Base-by-base conservation (phyloP, 2,329 filamentous ascomycete genomes). In the Periconia digitata region DNA sequence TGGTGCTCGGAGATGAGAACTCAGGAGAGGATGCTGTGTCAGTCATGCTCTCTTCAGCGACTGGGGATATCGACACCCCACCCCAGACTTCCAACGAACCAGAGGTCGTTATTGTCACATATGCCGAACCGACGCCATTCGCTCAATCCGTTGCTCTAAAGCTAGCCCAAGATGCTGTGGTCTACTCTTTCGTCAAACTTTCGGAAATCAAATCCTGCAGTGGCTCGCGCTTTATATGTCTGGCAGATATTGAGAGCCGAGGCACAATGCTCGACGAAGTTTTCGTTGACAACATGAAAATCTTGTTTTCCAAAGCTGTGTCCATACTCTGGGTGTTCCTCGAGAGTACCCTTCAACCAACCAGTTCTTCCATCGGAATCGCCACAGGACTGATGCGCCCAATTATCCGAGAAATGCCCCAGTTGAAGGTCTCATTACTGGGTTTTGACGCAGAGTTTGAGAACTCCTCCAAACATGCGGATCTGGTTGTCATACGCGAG, bases 361-460 rank as follows among this genome's bases (percentile, higher is more conserved):
- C 20, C 20, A 40, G 13, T 22, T 52, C 54, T 3, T 23, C 49
- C 7, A 39, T 15, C 6, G 51, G 52, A 8, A 10, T 55, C 13
- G 44, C 48, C 3, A n/a, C 46, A 2, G 54, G 54, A 6, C 40
- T 57, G 13, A 16, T 57, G 8, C 46, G 51, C 8, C 47, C 36
- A 17, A 15, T 53, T 8, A 16, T 15, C 16, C 37, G 20, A 8
- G 37, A 40, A 20, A 40, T 40, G n/a, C 37, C 37, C 12, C n/a
- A 40, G n/a, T 18, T 40, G 13, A n/a, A 20, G 23, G 15, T 42
- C 40, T 13, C 40, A 29, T 22, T n/a, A 12, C 40, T 42, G 21
- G 15, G 40, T 29, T 42, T 42, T 29, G 40, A 42, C 21, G 15
- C 21, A 24, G 23, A 20, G 16, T 42, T 42, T 27, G 21, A 42